These are phyloP conservation scores for Mucor velutinosus DNA, from an alignment of 371 early-diverging fungal genomes.

Conservation along the genomic window DNA sequence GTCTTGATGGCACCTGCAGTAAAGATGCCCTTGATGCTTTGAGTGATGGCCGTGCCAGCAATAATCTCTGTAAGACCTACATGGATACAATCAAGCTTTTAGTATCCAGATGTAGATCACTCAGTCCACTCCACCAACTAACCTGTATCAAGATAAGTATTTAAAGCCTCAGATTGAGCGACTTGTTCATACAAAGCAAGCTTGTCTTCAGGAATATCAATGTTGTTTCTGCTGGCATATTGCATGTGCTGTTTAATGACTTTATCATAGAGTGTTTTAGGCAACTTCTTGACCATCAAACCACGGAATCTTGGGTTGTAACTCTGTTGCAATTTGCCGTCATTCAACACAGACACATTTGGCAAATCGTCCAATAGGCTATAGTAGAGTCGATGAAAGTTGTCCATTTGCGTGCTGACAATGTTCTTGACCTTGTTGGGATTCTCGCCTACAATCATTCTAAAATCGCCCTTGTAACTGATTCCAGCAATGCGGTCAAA, in stretches of 20 bases:
- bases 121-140: conserved; percentile 2
- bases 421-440: conserved; percentile 94
- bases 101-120: neutral
- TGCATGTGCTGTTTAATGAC: conserved; percentile 37
- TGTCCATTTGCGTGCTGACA: conserved; percentile 77
- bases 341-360: conserved; percentile 67
- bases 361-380: conserved; percentile 80
- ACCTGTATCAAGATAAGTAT: conserved; percentile 43
- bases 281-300: conserved; percentile 67
- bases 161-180: conserved; percentile 39
- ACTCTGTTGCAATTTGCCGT: conserved; percentile 67
- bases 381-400: conserved; percentile 80
- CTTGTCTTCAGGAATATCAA: conserved; percentile 40
- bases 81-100: neutral
- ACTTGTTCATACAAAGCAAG: conserved; percentile 44
- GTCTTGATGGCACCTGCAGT: conserved; percentile 86
- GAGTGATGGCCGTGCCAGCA: conserved; percentile 81
- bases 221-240: conserved; percentile 25
- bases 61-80: conserved; percentile 43
- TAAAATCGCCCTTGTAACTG: conserved; percentile 92
- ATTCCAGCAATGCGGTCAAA: conserved; percentile 84
- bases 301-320: conserved; percentile 60
- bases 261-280: conserved; percentile 60
- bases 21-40: conserved; percentile 90
- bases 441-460: conserved; percentile 93